Evolutionary conservation across 164 flowering plant genomes (phyloP).

Genomic region (Nymphaea colorata): DNA sequence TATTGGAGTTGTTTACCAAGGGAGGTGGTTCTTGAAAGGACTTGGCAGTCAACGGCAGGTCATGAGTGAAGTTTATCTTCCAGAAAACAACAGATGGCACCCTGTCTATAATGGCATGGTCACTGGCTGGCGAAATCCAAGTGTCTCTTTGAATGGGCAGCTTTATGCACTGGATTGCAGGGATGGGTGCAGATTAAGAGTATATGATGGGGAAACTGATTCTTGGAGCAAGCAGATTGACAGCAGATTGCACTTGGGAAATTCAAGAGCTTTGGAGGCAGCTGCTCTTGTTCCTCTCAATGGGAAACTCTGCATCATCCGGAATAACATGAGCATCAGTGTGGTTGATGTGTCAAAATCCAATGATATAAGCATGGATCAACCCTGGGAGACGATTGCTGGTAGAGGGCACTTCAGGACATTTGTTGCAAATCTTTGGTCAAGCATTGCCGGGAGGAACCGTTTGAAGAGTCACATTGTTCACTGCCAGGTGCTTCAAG

Average conservation of each 20-base stretch:
- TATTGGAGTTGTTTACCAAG: slow-evolving; percentile 66
- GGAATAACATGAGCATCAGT: slow-evolving; percentile 73
- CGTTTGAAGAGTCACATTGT: slow-evolving; percentile 62
- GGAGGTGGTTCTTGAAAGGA: slow-evolving; percentile 80
- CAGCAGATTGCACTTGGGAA: slow-evolving; percentile 63
- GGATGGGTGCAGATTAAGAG: slow-evolving; percentile 77
- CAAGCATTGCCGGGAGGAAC: slow-evolving; percentile 51
- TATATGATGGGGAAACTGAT: slow-evolving; percentile 43
- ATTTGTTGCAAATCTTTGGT: slow-evolving; percentile 48
- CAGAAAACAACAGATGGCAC: slow-evolving; percentile 57
- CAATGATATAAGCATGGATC: slow-evolving; percentile 25
- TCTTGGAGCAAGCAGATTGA: slow-evolving; percentile 68
- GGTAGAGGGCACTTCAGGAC: slow-evolving; percentile 66
- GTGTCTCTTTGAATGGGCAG: slow-evolving; percentile 40
- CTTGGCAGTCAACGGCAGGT: slow-evolving; percentile 72
- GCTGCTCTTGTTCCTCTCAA: slow-evolving; percentile 60
- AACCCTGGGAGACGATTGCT: slow-evolving; percentile 65
- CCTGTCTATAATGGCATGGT: slow-evolving; percentile 73
- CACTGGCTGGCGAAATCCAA: slow-evolving; percentile 73
- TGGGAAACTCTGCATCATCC: slow-evolving; percentile 60
- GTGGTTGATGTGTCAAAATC: slow-evolving; percentile 49
- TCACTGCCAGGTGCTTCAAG: slow-evolving; percentile 74
- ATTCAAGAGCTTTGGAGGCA: slow-evolving; percentile 60
- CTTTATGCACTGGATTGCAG: slow-evolving; percentile 80
- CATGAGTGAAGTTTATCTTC: slow-evolving; percentile 59